A percentile compares a stretch with the other conserved stretches of the same genome.
These are phyloP conservation scores for Penicillium concentricum DNA, from an alignment of 2,329 filamentous ascomycete species.

Conservation along the genomic window DNA sequence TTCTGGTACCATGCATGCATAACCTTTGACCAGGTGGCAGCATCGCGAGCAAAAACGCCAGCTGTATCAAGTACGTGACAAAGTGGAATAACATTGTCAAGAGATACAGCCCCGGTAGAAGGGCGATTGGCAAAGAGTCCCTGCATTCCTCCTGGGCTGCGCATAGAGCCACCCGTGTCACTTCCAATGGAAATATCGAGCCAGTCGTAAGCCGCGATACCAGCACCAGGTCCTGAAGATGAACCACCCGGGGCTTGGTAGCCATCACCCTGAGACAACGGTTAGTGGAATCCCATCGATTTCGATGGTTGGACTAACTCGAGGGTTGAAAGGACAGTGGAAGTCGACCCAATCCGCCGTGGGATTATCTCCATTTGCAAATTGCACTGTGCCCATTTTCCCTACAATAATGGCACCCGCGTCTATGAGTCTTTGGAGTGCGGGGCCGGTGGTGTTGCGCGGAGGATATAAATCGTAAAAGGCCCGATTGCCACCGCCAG, in stretches of 20 bases:
- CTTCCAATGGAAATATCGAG: slow-evolving; percentile 26
- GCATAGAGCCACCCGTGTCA: slow-evolving; percentile 32
- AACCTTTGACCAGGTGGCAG: slow-evolving; percentile 17
- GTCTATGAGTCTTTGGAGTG: slow-evolving; percentile 57
- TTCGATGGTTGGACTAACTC: slow-evolving; percentile 10
- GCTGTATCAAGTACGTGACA: slow-evolving; percentile 31
- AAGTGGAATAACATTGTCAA: slow-evolving; percentile 25
- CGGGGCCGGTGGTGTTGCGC: slow-evolving; percentile 48
- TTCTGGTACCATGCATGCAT: slow-evolving; percentile 21
- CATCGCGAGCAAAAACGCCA: slow-evolving; percentile 31
- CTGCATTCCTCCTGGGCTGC: slow-evolving; percentile 26
- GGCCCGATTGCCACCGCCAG: slow-evolving; percentile 57
- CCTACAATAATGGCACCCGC: slow-evolving; percentile 54
- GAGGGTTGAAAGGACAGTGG: slow-evolving; percentile 40
- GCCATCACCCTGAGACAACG: slow-evolving; percentile 26
- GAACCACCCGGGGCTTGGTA: slow-evolving; percentile 29
- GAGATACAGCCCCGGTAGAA: slow-evolving; percentile 20
- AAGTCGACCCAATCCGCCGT: slow-evolving; percentile 37
- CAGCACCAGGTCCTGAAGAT: slow-evolving; percentile 21
- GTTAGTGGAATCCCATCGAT: not conserved
- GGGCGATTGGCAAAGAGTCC: slow-evolving; percentile 32
- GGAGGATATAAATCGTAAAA: slow-evolving; percentile 56
- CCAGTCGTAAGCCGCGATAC: slow-evolving; percentile 37
- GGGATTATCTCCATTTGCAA: slow-evolving; percentile 33
- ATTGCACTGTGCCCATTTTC: slow-evolving; percentile 36